These are phyloP conservation scores for Fennellomyces sp. DNA, from an alignment of 371 early-diverging fungal species.

Conservation along the genomic window DNA sequence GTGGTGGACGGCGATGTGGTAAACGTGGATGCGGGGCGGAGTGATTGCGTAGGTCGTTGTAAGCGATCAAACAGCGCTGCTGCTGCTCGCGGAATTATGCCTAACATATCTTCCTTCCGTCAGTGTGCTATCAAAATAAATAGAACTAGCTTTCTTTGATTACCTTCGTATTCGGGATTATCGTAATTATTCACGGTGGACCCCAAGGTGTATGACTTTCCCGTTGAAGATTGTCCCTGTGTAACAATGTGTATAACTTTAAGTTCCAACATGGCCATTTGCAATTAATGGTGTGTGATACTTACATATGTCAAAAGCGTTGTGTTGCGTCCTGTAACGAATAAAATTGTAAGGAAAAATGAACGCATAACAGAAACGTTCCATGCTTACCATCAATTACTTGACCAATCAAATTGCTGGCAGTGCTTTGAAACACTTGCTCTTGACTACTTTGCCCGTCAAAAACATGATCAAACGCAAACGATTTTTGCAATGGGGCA, in stretches of 20 bases:
- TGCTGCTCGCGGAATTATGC: constrained; percentile 93
- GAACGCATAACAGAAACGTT: background rate
- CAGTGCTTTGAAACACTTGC: constrained; percentile 64
- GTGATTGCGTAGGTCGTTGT: constrained; percentile 7
- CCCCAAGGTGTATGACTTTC: constrained; percentile 99
- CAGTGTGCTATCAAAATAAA: background rate
- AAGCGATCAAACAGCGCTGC: constrained; percentile 65
- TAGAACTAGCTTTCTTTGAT: background rate
- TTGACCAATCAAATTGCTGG: constrained; percentile 66
- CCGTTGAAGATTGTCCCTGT: constrained; percentile 88
- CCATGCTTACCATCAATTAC: constrained; percentile 72
- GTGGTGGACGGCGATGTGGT: background rate
- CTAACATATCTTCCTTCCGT: constrained; percentile 31
- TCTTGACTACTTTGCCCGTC: constrained; percentile 66
- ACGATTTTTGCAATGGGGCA: constrained; percentile 33
- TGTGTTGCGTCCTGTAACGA: constrained; percentile 7
- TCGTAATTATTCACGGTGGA: constrained; percentile 55
- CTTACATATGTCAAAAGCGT: constrained; percentile 14
- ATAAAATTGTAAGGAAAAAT: background rate
- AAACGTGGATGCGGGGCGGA: constrained; percentile 30
- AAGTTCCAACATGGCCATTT: background rate
- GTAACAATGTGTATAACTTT: background rate
- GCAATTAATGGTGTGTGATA: background rate
- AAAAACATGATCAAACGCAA: constrained; percentile 81
- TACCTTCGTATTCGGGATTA: constrained; percentile 50